Conservation (phyloP, 2,329 filamentous ascomycete species). For the Fusarium nodosum region DNA sequence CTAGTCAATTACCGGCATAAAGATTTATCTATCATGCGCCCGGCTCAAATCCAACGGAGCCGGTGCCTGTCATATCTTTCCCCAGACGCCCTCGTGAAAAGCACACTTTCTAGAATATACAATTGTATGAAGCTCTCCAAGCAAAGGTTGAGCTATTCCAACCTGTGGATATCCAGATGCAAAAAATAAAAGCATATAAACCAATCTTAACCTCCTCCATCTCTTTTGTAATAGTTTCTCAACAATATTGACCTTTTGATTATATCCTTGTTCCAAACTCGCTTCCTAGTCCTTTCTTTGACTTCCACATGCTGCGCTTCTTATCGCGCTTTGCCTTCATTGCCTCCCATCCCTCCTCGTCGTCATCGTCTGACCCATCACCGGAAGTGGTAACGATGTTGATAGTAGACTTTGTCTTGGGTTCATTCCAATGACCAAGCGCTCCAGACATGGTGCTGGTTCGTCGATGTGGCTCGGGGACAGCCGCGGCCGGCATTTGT, state of each 20-base stretch:
- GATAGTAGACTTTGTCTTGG: conserved; percentile 53
- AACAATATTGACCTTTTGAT: conserved; percentile 35
- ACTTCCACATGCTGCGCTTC: conserved; percentile 75
- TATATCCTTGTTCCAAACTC: conserved; percentile 65
- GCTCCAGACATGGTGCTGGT: conserved; percentile 55
- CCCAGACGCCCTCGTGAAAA: conserved; percentile 50
- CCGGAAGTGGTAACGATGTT: conserved; percentile 58
- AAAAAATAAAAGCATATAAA: conserved; percentile 48
- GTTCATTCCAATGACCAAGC: conserved; percentile 51
- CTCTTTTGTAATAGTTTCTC: conserved; percentile 41
- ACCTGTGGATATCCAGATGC: conserved; percentile 48
- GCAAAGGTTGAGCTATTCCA: conserved; percentile 39
- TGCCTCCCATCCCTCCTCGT: conserved; percentile 77
- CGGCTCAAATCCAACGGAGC: conserved; percentile 44
- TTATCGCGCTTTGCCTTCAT: conserved; percentile 78
- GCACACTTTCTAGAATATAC: conserved; percentile 50
- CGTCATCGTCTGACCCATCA: conserved; percentile 67
- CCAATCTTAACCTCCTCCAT: conserved; percentile 48
- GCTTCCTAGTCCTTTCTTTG: conserved; percentile 67
- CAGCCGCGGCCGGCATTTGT: conserved; percentile 62
- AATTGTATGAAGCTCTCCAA: conserved; percentile 42
- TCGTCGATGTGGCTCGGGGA: conserved; percentile 51
- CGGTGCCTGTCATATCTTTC: conserved; percentile 47
- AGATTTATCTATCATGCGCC: conserved; percentile 52
- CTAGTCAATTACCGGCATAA: conserved; percentile 50